Conservation (phyloP, 2,329 filamentous ascomycete genomes). For the Hansfordia pulvinata region DNA sequence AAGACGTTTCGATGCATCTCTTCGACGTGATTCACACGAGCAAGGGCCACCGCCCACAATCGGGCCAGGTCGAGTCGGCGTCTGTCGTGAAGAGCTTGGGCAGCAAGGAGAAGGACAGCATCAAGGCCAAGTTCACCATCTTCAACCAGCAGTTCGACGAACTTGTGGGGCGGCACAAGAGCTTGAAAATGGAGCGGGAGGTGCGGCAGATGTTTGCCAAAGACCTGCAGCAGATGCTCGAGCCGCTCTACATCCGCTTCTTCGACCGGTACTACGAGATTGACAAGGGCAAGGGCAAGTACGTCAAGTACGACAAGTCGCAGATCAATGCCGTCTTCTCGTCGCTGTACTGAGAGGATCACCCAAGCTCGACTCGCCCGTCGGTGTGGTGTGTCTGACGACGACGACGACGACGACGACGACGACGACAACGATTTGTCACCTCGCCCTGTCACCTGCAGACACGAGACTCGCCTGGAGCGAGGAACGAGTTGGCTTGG, state of each 20-base stretch:
- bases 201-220: conserved; percentile 67
- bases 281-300: conserved; percentile 95
- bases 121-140: conserved; percentile 88
- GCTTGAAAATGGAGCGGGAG: conserved; percentile 80
- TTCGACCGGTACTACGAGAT: conserved; percentile 97
- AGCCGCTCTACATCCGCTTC: conserved; percentile 88
- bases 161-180: conserved; percentile 69
- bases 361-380: no score
- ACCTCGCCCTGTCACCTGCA: no score
- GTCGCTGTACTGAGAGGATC: conserved; percentile 29
- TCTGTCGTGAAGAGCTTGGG: conserved; percentile 72
- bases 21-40: conserved; percentile 90
- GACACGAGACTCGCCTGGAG: no score
- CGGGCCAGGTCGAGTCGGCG: conserved; percentile 65
- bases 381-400: no score
- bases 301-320: conserved; percentile 91
- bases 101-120: conserved; percentile 87
- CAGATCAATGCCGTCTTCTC: conserved; percentile 56
- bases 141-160: conserved; percentile 92
- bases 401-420: no score
- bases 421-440: no score
- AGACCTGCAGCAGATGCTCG: conserved; percentile 82
- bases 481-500: no score
- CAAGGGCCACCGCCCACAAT: conserved; percentile 57
- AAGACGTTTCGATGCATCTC: conserved; percentile 71